A percentile compares a stretch with the other conserved stretches of the same genome.
phyloP scores from a whole-genome alignment of 352 stramenopile genomes.

The Phytophthora tentaculata region DNA sequence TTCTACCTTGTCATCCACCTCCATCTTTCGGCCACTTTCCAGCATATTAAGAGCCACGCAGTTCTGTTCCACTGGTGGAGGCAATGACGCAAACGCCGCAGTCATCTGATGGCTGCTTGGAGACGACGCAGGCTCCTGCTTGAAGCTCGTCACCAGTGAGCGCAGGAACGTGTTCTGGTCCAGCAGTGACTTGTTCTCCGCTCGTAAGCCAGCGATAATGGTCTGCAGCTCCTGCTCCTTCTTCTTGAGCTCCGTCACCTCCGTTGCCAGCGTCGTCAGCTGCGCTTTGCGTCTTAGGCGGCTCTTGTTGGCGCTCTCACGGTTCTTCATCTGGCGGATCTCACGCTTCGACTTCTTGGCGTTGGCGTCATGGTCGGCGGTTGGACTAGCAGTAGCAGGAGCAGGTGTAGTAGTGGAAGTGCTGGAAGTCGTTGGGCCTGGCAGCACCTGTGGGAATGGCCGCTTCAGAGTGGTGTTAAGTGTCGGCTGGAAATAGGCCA shows the following conservation, averaged over 20 bases:
- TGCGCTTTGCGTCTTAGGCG: conserved; percentile 76
- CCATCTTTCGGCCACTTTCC: conserved; percentile 36
- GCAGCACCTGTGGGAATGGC: conserved; percentile 53
- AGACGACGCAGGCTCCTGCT: conserved; percentile 27
- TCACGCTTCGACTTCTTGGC: conserved; percentile 81
- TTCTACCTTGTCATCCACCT: conserved; percentile 27
- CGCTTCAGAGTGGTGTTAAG: conserved; percentile 59
- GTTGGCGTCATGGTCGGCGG: conserved; percentile 29
- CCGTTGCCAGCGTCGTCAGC: conserved; percentile 58
- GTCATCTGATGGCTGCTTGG: conserved; percentile 20
- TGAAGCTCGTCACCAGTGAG: conserved; percentile 69
- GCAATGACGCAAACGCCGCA: conserved; percentile 34
- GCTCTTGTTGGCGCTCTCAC: conserved; percentile 86
- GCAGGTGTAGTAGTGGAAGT: not conserved
- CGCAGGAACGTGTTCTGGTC: conserved; percentile 83
- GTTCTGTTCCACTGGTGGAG: conserved; percentile 32
- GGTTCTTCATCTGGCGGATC: conserved; percentile 89
- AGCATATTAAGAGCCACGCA: conserved; percentile 33
- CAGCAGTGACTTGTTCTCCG: conserved; percentile 82
- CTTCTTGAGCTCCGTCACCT: conserved; percentile 70
- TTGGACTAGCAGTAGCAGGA: conserved; percentile 1
- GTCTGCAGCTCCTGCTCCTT: conserved; percentile 77
- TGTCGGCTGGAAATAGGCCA: conserved; percentile 60
- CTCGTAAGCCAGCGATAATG: conserved; percentile 66
- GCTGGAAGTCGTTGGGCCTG: conserved; percentile 21